phyloP scores from a whole-genome alignment of 2,329 filamentous ascomycete species.

The Colletotrichum sp. region DNA sequence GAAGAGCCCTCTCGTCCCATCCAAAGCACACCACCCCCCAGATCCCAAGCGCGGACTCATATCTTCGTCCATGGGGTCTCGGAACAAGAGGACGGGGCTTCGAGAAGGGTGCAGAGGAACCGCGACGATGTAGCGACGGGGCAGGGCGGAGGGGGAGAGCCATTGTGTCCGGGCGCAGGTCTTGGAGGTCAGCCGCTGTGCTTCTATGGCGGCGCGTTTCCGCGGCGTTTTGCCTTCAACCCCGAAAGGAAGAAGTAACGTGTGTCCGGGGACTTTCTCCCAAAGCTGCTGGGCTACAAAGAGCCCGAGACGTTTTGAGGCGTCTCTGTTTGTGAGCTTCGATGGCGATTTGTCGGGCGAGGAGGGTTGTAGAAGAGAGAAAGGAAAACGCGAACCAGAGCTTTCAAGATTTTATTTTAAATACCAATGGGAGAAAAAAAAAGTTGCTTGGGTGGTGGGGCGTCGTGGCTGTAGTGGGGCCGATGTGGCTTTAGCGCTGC shows the following conservation, averaged over 20 bases:
- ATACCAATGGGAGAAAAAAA: background rate
- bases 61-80: constrained; percentile 80
- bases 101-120: constrained; percentile 26
- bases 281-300: constrained; percentile 73
- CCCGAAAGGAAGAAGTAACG: constrained; percentile 47
- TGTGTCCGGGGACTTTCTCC: constrained; percentile 99
- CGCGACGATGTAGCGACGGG: constrained; percentile 50
- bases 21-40: constrained; percentile 17
- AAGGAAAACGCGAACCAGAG: constrained; percentile 23
- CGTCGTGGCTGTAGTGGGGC: constrained; percentile 1
- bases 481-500: background rate
- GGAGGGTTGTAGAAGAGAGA: constrained; percentile 67
- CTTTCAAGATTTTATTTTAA: constrained; percentile 18
- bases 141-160: constrained; percentile 37
- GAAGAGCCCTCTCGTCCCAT: constrained; percentile 18
- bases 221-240: constrained; percentile 59
- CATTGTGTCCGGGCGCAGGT: constrained; percentile 54
- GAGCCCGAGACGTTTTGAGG: constrained; percentile 30
- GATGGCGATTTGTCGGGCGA: constrained; percentile 99
- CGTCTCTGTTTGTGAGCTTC: constrained; percentile 93
- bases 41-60: constrained; percentile 73
- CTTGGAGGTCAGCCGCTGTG: constrained; percentile 86
- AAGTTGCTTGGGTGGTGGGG: background rate
- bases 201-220: constrained; percentile 99
- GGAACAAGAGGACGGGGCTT: constrained; percentile 14